Evolutionary conservation across 2,329 filamentous ascomycete species (phyloP), one percentile per base, ranked within the genome.

Genomic region (Fusarium agapanthi): DNA sequence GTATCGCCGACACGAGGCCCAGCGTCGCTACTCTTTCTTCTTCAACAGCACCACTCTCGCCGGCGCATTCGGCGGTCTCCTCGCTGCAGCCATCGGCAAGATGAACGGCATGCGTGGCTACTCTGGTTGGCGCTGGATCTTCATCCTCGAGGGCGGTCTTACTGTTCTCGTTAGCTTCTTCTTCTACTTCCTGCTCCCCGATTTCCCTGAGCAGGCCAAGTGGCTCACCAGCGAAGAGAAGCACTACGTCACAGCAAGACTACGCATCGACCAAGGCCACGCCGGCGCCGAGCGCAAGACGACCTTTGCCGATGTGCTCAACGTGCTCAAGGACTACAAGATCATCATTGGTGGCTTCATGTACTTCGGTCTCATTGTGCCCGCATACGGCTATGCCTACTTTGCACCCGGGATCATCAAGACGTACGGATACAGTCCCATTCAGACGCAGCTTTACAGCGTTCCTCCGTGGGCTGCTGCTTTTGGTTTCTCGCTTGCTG

Each of bases 1-100:
- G 95, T 99, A 98, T 77, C 91, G 91, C 67, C 90, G 95, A 67
- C 86, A 86, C 48, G 96, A 98, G 83, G 94, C 95, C 5, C 95
- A 98, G 82, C 94, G 94, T 78, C 91, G 96, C 35, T 98, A 95
- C 83, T 93, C 91, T 22, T 95, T 98, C 85, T 98, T 98, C 86
- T 98, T 98, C 86, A 91, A 89, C 77, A 93, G 88, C 34, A 95
- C 93, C 2, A 93, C 91, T 1, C 84, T 95, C 7, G 93, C 93
- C 3, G 93, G 93, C 37, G 93, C 94, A 0, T 98, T 97, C 76
- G 95, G 94, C 47, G 95, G 95, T 5, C 87, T 98, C 3, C 86
- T 98, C 9, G 95, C 95, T 2, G 92, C 90, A 3, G 95, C 92
- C 0, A 97, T 98, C 71, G 93, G 93, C n/a, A 93, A 96, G 78